A percentile compares a stretch with the other conserved stretches of the same genome.
phyloP scores from a whole-genome alignment of 225 moss, liverwort and hornwort species.

The Marchantia polymorpha region DNA sequence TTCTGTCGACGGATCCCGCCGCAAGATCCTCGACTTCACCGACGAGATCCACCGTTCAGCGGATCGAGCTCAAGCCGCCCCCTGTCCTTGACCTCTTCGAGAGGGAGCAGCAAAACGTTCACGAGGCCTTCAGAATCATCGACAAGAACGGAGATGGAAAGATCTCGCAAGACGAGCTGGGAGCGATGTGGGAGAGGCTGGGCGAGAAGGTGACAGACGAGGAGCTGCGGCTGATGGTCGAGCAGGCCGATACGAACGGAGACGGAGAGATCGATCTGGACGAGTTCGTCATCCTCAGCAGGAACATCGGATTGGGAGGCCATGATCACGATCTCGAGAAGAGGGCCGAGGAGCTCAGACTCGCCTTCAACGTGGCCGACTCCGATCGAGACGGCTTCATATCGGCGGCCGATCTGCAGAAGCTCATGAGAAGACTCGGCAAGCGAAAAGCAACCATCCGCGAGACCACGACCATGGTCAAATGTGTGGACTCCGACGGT shows the following conservation, averaged over 20 bases:
- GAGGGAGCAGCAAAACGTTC: background rate
- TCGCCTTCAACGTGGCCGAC: slow-evolving; percentile 57
- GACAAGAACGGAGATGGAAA: slow-evolving; percentile 55
- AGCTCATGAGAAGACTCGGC: slow-evolving; percentile 47
- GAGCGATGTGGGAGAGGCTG: slow-evolving; percentile 35
- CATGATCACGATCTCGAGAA: background rate
- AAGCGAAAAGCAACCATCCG: slow-evolving; percentile 28
- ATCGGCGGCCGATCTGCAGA: slow-evolving; percentile 34
- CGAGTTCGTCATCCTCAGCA: slow-evolving; percentile 46
- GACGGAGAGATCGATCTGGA: slow-evolving; percentile 56
- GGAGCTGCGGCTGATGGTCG: slow-evolving; percentile 44
- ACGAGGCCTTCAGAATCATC: slow-evolving; percentile 43
- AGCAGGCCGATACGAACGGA: slow-evolving; percentile 47
- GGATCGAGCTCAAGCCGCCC: background rate
- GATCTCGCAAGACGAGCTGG: slow-evolving; percentile 45
- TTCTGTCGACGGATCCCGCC: background rate
- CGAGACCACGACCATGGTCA: background rate
- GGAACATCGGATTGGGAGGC: slow-evolving; percentile 6
- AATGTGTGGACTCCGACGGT: background rate
- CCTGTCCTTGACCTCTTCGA: background rate
- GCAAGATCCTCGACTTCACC: background rate
- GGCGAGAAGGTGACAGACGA: slow-evolving; percentile 40
- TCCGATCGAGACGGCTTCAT: slow-evolving; percentile 53
- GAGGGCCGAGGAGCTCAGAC: slow-evolving; percentile 35
- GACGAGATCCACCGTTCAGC: background rate